Evolutionary conservation across 192 early-diverging fungal genomes (phyloP), one percentile per base, ranked within the genome.

Genomic region (Backusella morwellensis): DNA sequence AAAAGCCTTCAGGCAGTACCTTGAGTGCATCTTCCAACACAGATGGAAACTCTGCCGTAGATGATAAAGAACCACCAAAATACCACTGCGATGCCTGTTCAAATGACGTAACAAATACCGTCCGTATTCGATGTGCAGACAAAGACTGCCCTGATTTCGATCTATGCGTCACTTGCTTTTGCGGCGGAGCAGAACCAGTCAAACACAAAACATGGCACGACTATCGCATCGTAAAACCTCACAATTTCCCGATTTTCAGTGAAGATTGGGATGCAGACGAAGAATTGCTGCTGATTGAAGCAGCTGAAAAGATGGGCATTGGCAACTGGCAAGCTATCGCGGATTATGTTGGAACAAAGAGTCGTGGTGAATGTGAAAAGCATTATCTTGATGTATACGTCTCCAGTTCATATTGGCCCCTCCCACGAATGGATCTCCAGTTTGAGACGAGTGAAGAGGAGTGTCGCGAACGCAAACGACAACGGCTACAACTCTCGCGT

Each of bases 241-340:
- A 92, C 66, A 91, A 89, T 72, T 98, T 97, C 80, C 94, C 96
- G 6, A 93, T 99, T 47, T 97, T 96, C 78, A 91, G 93, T 19
- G 85, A 87, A 21, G 91, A 95, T 72, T 99, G 98, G 98, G 92
- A 91, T 54, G 98, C 96, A 5, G 95, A 99, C 68, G 98, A 99
- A 76, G 98, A 99, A 85, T 85, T 99, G 63, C 77, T 96, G 72
- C 86, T 99, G 75, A 94, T 99, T 50, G 96, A 98, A 73, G 95
- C 92, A 6, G 87, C 95, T 59, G 93, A 96, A 82, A 89, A 93
- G 79, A 95, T 91, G 83, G 98, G 98, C 26, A 90, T 98, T 72
- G 98, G 98, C 40, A 99, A 98, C 85, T 99, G 97, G 97, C 93
- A 94, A 78, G 95, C 96, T 66, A 93, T 97, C 38, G 92, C 96